Percentiles rank a stretch among this genome's conserved stretches.
phyloP scores from a whole-genome alignment of 176 grass and related monocot species.

The maize (Zea mays) region DNA sequence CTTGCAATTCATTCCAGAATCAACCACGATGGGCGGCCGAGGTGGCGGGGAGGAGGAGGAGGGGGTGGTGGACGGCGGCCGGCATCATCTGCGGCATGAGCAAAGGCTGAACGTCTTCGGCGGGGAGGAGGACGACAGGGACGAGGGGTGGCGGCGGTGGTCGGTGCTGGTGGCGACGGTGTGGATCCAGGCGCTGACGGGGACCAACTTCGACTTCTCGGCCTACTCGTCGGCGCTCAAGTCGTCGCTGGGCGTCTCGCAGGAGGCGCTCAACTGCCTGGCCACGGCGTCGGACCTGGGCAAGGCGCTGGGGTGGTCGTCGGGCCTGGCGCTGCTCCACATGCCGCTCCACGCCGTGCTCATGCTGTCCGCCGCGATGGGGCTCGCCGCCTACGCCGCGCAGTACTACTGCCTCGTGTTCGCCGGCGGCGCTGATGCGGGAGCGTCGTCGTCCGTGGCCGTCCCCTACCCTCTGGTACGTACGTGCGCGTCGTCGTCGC shows the following conservation, averaged over 20 bases:
- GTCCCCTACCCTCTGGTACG: constrained; percentile 68
- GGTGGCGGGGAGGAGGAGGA: too few relatives aligned
- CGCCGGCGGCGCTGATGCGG: not conserved
- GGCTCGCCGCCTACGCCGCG: constrained; percentile 60
- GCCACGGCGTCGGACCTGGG: constrained; percentile 93
- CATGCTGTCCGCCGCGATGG: constrained; percentile 53
- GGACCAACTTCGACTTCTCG: constrained; percentile 97
- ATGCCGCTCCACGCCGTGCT: constrained; percentile 72
- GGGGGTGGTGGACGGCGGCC: too few relatives aligned
- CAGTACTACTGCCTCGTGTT: constrained; percentile 67
- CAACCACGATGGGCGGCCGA: too few relatives aligned
- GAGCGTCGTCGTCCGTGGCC: not conserved
- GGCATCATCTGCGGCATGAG: too few relatives aligned
- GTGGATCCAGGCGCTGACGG: constrained; percentile 92
- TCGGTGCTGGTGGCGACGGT: constrained; percentile 66
- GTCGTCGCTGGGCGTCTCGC: constrained; percentile 56
- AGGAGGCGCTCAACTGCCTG: constrained; percentile 81
- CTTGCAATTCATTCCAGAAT: too few relatives aligned
- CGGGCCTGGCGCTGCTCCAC: constrained; percentile 70
- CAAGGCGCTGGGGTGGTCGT: constrained; percentile 82
- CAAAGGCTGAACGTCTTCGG: too few relatives aligned
- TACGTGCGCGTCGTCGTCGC: not conserved
- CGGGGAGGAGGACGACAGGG: too few relatives aligned
- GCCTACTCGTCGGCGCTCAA: constrained; percentile 89
- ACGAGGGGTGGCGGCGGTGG: constrained; percentile 55